Evolutionary conservation across 139 green algal genomes (phyloP).

Genomic region (Pleodorina starrii): DNA sequence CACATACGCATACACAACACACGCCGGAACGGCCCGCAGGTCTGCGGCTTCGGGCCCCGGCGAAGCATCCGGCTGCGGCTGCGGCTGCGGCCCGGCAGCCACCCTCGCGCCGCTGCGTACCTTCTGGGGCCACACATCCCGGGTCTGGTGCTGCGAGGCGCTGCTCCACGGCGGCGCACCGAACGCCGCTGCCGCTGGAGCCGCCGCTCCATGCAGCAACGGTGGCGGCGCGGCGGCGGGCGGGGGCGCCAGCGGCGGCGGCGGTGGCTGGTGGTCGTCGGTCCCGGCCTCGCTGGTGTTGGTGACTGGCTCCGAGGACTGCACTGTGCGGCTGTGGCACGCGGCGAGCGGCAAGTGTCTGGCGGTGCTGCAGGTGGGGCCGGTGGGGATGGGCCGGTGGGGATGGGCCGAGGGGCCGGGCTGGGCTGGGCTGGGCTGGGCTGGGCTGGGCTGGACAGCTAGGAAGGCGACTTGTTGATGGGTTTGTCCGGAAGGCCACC

Average conservation of each 20-base stretch:
- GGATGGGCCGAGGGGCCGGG: not conserved
- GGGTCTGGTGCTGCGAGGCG: constrained; percentile 46
- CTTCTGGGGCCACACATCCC: constrained; percentile 46
- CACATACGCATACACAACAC: no score
- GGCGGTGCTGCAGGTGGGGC: constrained; percentile 48
- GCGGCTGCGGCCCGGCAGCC: not conserved
- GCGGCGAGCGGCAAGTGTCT: constrained; percentile 14
- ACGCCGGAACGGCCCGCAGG: no score
- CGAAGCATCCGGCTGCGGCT: not conserved
- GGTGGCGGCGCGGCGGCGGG: not conserved
- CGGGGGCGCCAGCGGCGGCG: not conserved
- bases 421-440: not conserved
- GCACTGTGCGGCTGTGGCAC: constrained; percentile 45
- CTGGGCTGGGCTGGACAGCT: not conserved
- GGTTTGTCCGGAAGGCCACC: no score
- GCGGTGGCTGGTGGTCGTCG: not conserved
- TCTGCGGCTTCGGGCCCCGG: no score
- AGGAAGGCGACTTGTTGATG: no score
- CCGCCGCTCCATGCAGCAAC: not conserved
- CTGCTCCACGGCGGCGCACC: not conserved
- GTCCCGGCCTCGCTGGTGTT: not conserved
- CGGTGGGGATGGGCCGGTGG: not conserved
- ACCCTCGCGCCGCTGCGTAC: not conserved
- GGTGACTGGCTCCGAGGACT: constrained; percentile 54
- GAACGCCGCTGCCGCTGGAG: not conserved